Evolutionary conservation across 495 filamentous ascomycete genomes (phyloP), one percentile per base, ranked within the genome.

Genomic region (Lasiosphaeria hispida): DNA sequence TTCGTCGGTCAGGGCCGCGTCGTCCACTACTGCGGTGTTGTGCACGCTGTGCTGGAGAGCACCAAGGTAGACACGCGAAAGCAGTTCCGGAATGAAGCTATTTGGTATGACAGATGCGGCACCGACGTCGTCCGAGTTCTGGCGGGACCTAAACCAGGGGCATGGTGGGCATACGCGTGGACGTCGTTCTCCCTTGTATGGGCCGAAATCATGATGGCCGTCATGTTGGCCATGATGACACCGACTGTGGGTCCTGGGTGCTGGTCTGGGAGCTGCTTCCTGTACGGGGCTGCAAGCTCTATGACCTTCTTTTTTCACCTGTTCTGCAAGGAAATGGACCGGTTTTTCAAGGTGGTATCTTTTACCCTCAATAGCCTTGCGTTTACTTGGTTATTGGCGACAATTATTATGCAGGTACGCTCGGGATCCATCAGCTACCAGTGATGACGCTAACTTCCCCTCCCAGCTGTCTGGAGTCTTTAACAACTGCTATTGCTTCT

Each of bases 1-100:
- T 60, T 60, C 15, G 35, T 60, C n/a, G 58, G 58, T n/a, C 58
- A 60, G 45, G 58, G 58, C 23, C 41, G 58, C 7, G 13, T 10
- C 3, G 43, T 55, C 1, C 43, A 55, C 15, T 60, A 60, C 37
- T 39, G 15, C 35, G 51, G 51, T n/a, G 43, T 60, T 9, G 50
- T 49, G 3, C 9, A 54, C 30, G 58, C 58, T 23, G 52, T 60
- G 13, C 15, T 60, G 19, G 10, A 3, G n/a, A n/a, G n/a, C n/a
- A n/a, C n/a, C n/a, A n/a, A n/a, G n/a, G n/a, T n/a, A n/a, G n/a
- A n/a, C n/a, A n/a, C n/a, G n/a, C n/a, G n/a, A n/a, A n/a, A n/a
- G n/a, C n/a, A n/a, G n/a, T n/a, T n/a, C n/a, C n/a, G n/a, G n/a
- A n/a, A n/a, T n/a, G n/a, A n/a, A n/a, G n/a, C n/a, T n/a, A n/a